phyloP scores from a whole-genome alignment of 257 asterid species.

The Scutellaria galericulata region DNA sequence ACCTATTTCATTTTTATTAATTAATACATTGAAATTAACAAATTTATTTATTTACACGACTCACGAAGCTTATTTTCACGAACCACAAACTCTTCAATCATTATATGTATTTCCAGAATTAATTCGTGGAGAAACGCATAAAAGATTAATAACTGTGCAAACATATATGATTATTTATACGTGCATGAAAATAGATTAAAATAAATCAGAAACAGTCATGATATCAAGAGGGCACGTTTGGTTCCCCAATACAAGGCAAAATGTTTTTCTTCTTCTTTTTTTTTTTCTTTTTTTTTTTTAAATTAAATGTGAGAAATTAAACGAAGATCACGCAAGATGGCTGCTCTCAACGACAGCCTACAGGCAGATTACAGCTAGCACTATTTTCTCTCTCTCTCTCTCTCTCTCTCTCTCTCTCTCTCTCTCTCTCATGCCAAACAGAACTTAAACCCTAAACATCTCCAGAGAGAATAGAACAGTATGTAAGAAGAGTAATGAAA shows the following conservation, averaged over 20 bases:
- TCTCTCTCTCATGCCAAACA: conserved; percentile 68
- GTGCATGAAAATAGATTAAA: conserved; percentile 45
- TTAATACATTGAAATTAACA: conserved; percentile 32
- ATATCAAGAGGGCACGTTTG: conserved; percentile 85
- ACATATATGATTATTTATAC: conserved; percentile 34
- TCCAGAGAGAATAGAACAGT: conserved; percentile 9
- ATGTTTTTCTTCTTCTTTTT: background rate
- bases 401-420: conserved; percentile 42
- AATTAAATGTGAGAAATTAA: conserved; percentile 13
- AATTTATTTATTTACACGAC: conserved; percentile 41
- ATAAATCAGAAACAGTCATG: conserved; percentile 57
- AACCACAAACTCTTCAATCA: conserved; percentile 23
- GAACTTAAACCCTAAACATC: conserved; percentile 58
- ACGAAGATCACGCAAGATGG: conserved; percentile 77
- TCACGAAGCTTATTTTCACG: conserved; percentile 35
- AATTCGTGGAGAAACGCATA: background rate
- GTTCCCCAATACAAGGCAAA: conserved; percentile 60
- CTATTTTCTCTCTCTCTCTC: conserved; percentile 26
- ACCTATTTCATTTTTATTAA: conserved; percentile 49
- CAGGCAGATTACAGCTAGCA: conserved; percentile 74
- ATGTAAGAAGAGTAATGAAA: background rate
- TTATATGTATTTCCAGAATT: background rate
- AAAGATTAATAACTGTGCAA: background rate
- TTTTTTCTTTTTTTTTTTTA: background rate
- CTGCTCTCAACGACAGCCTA: conserved; percentile 60